These are phyloP conservation scores for Neurospora sp. DNA, from an alignment of 2,329 filamentous ascomycete genomes.

Conservation along the genomic window DNA sequence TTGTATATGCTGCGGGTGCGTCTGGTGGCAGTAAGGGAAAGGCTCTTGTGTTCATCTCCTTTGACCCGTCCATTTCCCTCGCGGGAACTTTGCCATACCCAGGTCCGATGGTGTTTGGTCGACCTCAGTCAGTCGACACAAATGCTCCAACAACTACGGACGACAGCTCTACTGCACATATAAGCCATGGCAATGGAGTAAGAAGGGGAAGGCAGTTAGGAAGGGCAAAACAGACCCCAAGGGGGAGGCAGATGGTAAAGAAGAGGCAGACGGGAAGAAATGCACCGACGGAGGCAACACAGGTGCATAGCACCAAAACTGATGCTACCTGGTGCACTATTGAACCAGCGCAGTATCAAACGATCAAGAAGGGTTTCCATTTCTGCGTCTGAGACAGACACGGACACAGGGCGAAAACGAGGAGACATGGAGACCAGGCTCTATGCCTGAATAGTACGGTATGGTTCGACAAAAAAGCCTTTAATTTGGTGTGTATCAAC, in stretches of 20 bases:
- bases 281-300: background rate
- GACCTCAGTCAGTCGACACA: background rate
- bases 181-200: background rate
- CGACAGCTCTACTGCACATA: background rate
- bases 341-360: background rate
- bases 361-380: background rate
- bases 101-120: conserved; percentile 3
- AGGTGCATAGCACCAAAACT: background rate
- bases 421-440: background rate
- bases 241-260: background rate
- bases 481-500: background rate
- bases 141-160: background rate
- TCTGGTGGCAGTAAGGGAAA: conserved; percentile 14
- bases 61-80: conserved; percentile 30
- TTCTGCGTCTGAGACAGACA: background rate
- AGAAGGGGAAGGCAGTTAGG: background rate
- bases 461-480: background rate
- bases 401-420: background rate
- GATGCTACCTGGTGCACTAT: background rate
- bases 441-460: background rate
- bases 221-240: background rate
- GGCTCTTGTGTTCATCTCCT: conserved; percentile 32
- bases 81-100: conserved; percentile 17
- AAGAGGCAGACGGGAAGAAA: background rate
- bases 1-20: conserved; percentile 33